Conservation (phyloP, 2,329 filamentous ascomycete species). For the Fusarium papillatum region DNA sequence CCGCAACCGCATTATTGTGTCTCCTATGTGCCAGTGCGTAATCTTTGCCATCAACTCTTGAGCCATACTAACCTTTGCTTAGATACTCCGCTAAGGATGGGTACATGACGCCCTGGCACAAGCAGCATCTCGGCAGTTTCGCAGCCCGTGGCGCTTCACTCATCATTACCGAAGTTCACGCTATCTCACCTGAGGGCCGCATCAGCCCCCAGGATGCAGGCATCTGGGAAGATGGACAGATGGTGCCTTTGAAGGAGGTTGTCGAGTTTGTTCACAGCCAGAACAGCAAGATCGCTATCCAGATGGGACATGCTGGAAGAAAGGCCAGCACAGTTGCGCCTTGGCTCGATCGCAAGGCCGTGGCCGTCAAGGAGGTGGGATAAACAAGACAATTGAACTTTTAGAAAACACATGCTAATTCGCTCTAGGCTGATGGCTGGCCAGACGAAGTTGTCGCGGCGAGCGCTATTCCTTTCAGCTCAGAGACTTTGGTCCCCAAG, state of each 20-base stretch:
- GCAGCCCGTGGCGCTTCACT: slow-evolving; percentile 65
- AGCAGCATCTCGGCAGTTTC: slow-evolving; percentile 55
- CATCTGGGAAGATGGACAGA: slow-evolving; percentile 80
- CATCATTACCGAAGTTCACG: slow-evolving; percentile 76
- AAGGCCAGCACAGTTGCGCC: slow-evolving; percentile 59
- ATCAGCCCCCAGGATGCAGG: slow-evolving; percentile 80
- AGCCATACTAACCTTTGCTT: neutral
- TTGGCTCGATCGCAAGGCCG: slow-evolving; percentile 42
- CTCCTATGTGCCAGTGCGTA: slow-evolving; percentile 61
- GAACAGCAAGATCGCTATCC: slow-evolving; percentile 74
- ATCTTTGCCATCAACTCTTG: neutral
- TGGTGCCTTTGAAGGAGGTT: slow-evolving; percentile 68
- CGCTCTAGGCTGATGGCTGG: slow-evolving; percentile 38
- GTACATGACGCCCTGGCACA: slow-evolving; percentile 58
- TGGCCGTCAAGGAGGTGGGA: slow-evolving; percentile 39
- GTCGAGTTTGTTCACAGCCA: slow-evolving; percentile 75
- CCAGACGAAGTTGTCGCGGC: slow-evolving; percentile 41
- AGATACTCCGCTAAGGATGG: slow-evolving; percentile 55
- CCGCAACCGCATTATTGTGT: slow-evolving; percentile 61
- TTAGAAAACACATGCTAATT: neutral
- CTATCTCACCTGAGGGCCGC: slow-evolving; percentile 75
- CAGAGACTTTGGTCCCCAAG: slow-evolving; percentile 34
- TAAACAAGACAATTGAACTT: too few relatives aligned
- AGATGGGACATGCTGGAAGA: slow-evolving; percentile 77
- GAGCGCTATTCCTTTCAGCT: slow-evolving; percentile 38